Evolutionary conservation across 441 rosid species (phyloP), one percentile per base, ranked within the genome.

Genomic region (Erysimum pusillum): DNA sequence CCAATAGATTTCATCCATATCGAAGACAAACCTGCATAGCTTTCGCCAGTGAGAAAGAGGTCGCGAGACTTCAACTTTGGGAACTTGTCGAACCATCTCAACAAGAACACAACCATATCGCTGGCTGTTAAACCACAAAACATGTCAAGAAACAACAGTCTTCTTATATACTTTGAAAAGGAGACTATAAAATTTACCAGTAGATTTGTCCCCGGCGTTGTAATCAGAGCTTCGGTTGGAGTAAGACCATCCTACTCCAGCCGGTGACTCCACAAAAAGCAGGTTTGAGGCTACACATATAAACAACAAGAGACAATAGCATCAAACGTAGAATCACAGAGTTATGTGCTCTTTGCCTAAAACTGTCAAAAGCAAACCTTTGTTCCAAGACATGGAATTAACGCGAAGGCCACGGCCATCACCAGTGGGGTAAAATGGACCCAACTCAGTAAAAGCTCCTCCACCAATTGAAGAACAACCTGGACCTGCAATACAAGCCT

Each of bases 231-330:
- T 80, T 38, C 85, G 83, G 77, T 92, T 89, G 5, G 97, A 92
- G 86, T 94, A 94, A 34, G 97, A 92, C 96, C 97, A 92, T 48
- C 97, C 97, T 20, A 91, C 99, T 77, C 98, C 97, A 35, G 89
- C 93, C n/a, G 93, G 99, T 64, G 97, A 92, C 82, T 92, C 98
- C 59, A 92, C 89, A 82, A 92, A 94, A 3, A 91, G 91, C 70
- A 94, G 79, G 83, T 94, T 90, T n/a, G 97, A 92, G 36, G 87
- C 97, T 89, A 79, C 45, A 61, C 32, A 69, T 56, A 61, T 6
- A 3, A 3, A 39, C 44, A 75, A 44, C 3, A 49, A 61, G 14
- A 73, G 45, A 32, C 38, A 64, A 4, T 1, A 48, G 4, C 54
- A 65, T 57, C 56, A 71, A 5, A 63, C 31, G 0, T n/a, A 66